Evolutionary conservation across 2,329 filamentous ascomycete species (phyloP).

Genomic region (Verticillium klebahnii): DNA sequence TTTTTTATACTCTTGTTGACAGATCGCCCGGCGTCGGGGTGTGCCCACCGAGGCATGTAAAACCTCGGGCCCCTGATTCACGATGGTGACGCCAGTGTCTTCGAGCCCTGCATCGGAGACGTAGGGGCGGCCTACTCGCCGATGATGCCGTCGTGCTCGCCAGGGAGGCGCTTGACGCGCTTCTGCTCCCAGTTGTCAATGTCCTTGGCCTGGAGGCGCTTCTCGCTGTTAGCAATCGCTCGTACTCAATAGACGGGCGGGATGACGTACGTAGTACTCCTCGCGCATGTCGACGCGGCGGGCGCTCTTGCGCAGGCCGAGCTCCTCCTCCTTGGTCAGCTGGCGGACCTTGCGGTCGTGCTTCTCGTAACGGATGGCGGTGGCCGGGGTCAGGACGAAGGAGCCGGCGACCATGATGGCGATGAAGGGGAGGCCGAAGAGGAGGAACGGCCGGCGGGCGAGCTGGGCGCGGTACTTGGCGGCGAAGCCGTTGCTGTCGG

Average conservation of each 20-base stretch:
- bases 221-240: neutral
- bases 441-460: constrained; percentile 75
- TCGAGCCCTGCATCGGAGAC: constrained; percentile 1
- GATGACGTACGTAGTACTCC: constrained; percentile 72
- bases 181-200: constrained; percentile 97
- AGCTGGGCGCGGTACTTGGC: constrained; percentile 73
- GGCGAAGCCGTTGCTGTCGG: constrained; percentile 64
- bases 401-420: constrained; percentile 84
- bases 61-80: neutral
- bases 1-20: neutral
- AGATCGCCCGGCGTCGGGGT: neutral
- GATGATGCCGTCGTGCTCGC: constrained; percentile 82
- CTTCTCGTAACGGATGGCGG: constrained; percentile 88
- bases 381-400: constrained; percentile 91
- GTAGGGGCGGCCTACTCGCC: constrained; percentile 22
- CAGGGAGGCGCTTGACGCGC: constrained; percentile 81
- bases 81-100: neutral
- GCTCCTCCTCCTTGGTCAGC: constrained; percentile 78
- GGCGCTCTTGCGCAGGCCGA: constrained; percentile 69
- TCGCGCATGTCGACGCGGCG: constrained; percentile 76
- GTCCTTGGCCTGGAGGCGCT: constrained; percentile 84
- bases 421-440: constrained; percentile 94
- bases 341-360: constrained; percentile 87
- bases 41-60: neutral
- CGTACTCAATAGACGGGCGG: constrained; percentile 3